Percentiles rank a stretch among this genome's conserved stretches.
Evolutionary conservation across 225 moss, liverwort and hornwort species (phyloP).

Genomic region (Pleurozium schreberi): DNA sequence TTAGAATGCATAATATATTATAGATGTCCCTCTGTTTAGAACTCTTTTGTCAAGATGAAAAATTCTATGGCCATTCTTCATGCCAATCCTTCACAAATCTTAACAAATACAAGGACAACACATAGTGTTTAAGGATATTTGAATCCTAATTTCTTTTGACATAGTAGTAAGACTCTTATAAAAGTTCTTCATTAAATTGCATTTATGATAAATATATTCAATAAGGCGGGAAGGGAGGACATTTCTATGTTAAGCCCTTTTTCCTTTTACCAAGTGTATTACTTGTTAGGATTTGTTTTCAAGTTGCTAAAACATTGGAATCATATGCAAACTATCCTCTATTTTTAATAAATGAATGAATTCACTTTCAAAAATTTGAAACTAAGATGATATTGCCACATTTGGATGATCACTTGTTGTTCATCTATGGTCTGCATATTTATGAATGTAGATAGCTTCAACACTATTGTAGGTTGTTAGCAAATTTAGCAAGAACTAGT

Average conservation of each 20-base stretch:
- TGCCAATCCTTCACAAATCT: background rate
- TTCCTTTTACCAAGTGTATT: background rate
- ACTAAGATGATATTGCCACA: background rate
- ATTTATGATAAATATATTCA: background rate
- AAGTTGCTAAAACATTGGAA: background rate
- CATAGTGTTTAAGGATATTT: accelerated
- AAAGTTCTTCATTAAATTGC: background rate
- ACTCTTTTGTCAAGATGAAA: background rate
- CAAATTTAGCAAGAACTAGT: no score
- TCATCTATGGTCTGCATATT: no score
- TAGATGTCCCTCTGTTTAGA: background rate
- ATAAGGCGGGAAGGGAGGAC: background rate
- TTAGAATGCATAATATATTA: background rate
- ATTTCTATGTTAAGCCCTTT: background rate
- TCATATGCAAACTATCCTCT: no score
- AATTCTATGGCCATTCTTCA: background rate
- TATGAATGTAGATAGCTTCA: no score
- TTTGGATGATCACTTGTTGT: no score
- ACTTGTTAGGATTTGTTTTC: background rate
- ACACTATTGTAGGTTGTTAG: no score
- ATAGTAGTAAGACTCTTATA: background rate
- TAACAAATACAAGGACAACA: background rate
- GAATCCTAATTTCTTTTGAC: background rate
- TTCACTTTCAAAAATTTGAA: background rate
- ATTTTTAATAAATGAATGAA: background rate